Base-by-base conservation (phyloP, 1,284 basidiomycete genomes). In the Thelephora terrestris region DNA sequence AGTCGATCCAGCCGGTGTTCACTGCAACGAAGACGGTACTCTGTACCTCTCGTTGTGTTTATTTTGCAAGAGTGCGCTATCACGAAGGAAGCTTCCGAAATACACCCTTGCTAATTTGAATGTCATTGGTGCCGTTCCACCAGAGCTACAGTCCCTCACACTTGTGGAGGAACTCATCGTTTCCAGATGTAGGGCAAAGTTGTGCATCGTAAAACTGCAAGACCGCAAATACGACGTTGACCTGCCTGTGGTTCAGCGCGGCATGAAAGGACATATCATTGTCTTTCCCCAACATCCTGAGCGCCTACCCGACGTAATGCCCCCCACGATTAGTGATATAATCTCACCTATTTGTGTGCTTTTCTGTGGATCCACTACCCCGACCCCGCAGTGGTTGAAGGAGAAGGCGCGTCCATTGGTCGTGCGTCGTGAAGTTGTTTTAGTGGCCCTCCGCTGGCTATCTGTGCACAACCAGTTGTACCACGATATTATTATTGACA, bases 221-320 rank as follows among this genome's bases (percentile, higher is more conserved):
- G 55, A 57, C 29, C 29, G 14, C 9, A 3, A 10, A 6, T 4
- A 27, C 14, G 29, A 32, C 9, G 3, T 14, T 10, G 29, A 9
- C 7, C 14, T 14, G 3, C 29, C 29, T 7, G 3, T 10, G 29
- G 29, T 42, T 1, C 67, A 69, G 50, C 49, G 58, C 7, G 67
- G 58, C 7, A 20, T 66, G 9, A 57, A 56, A 50, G 68, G 68
- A 1, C 60, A 70, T 53, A 56, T 65, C 12, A 63, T 71, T 17
- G 55, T 68, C 7, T 66, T 61, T 53, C 67, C 66, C 2, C 67
- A 69, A 49, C 45, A 52, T 5, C 59, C 66, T 3, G 54, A 53
- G 0, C 27, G 42, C 6, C 24, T 69, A 20, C 52, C 56, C 1
- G 46, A 36, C 4, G 6, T 65, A 0, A 38, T 71, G 29, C 29